Base-by-base conservation (phyloP, 306 rosid genomes). In the Rosa lucieae region DNA sequence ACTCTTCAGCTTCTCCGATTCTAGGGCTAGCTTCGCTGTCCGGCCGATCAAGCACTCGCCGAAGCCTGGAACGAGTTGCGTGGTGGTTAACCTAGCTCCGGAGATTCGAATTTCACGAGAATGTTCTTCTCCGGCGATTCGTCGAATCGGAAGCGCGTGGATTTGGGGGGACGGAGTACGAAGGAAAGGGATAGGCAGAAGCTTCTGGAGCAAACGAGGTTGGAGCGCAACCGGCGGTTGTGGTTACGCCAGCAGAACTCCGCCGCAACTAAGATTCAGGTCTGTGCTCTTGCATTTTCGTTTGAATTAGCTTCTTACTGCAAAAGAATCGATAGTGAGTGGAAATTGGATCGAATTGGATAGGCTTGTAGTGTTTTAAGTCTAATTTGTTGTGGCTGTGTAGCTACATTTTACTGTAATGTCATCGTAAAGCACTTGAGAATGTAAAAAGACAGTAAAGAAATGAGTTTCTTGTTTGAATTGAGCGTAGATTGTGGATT, bases 101-200 rank as follows among this genome's bases (percentile, higher is more conserved):
- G 48, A 3, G 7, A 3, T 39, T n/a, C 21, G 1, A 29, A 32
- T 63, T 67, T 83, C 74, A 73, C 74, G 70, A 11, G 74, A 73
- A 94, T 94, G 98, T 92, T 81, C 89, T 94, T 94, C 89, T 82
- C 94, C 23, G 98, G 98, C 79, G 98, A 94, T 92, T 86, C 98
- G 1, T 94, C 97, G 14, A 88, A 86, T 66, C 92, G 97, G 77
- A 94, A 94, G 85, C 97, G 98, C 18, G 98, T 94, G 8, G 97
- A 92, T 92, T 90, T 94, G 82, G 97, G 97, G 23, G 98, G 98
- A 58, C 90, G 97, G 49, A 94, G 98, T 74, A 80, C 94, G 2
- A 94, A 94, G 88, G 98, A 92, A 76, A 77, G 97, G 82, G 98
- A 94, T 67, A 69, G 98, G 5, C 90, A 94, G 84, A 94, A 94